phyloP scores from a whole-genome alignment of 306 rosid genomes.

The Fagus sylvatica region DNA sequence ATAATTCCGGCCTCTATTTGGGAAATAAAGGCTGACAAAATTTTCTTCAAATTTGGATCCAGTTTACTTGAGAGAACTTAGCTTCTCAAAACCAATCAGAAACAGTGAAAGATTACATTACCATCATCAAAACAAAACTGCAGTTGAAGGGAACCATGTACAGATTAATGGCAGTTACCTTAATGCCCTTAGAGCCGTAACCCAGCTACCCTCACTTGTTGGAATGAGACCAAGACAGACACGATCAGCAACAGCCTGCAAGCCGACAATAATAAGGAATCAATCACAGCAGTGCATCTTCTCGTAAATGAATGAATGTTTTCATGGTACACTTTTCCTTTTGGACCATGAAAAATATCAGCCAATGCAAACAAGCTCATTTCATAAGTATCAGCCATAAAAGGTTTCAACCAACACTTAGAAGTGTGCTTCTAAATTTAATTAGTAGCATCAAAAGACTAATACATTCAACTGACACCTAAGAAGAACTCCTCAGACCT shows the following conservation, averaged over 20 bases:
- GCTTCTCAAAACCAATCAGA: constrained; percentile 16
- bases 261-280: constrained; percentile 21
- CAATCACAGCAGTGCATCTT: constrained; percentile 6
- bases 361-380: neutral
- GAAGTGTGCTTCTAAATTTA: neutral
- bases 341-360: neutral
- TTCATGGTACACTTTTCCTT: neutral
- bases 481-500: neutral
- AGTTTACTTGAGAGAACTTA: neutral
- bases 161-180: constrained; percentile 47
- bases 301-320: neutral
- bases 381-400: neutral
- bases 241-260: constrained; percentile 82
- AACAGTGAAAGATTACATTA: constrained; percentile 1
- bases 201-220: constrained; percentile 87
- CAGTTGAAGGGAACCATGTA: constrained; percentile 5
- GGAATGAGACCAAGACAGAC: constrained; percentile 96
- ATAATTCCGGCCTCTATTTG: neutral
- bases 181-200: constrained; percentile 79
- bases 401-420: neutral
- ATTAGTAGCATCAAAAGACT: neutral
- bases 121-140: neutral
- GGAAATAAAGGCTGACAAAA: constrained; percentile 5
- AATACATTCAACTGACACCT: neutral
- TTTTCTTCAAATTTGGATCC: neutral